Conservation (phyloP, 1,139 yeast genomes). For the Pneumocystis oryctolagi region DNA sequence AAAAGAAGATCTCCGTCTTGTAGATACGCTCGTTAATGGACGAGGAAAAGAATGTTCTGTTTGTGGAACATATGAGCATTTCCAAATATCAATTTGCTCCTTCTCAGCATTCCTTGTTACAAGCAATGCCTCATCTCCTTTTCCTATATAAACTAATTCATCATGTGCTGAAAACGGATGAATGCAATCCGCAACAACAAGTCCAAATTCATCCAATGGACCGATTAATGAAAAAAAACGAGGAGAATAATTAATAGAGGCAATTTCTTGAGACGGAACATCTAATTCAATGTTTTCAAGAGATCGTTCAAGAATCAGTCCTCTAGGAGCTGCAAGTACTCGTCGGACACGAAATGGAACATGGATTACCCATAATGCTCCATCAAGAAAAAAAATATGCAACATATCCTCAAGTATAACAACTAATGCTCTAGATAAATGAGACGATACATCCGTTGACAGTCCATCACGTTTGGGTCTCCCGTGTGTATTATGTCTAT, state of each 20-base stretch:
- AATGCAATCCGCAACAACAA: constrained; percentile 42
- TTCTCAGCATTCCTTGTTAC: background rate
- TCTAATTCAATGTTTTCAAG: constrained; percentile 8
- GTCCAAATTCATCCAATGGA: constrained; percentile 54
- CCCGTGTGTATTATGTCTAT: background rate
- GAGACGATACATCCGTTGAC: background rate
- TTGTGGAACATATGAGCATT: constrained; percentile 10
- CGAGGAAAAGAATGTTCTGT: constrained; percentile 10
- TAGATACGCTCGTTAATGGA: constrained; percentile 9
- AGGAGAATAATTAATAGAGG: constrained; percentile 16
- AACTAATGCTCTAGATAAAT: constrained; percentile 18
- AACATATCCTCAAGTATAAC: constrained; percentile 20
- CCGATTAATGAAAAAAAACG: constrained; percentile 50
- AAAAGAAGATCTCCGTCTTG: constrained; percentile 17
- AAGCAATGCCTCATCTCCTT: background rate
- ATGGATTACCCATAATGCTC: constrained; percentile 36
- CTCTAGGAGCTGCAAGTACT: constrained; percentile 48
- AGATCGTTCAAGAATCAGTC: constrained; percentile 46
- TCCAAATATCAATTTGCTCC: constrained; percentile 3
- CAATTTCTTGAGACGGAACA: constrained; percentile 6
- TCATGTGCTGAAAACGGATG: constrained; percentile 49
- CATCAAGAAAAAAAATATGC: constrained; percentile 43
- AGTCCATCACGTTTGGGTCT: background rate
- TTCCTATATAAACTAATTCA: constrained; percentile 28
- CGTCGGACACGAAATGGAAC: constrained; percentile 46